phyloP scores from a whole-genome alignment of 2,329 filamentous ascomycete species.

The Xylogone sp. region DNA sequence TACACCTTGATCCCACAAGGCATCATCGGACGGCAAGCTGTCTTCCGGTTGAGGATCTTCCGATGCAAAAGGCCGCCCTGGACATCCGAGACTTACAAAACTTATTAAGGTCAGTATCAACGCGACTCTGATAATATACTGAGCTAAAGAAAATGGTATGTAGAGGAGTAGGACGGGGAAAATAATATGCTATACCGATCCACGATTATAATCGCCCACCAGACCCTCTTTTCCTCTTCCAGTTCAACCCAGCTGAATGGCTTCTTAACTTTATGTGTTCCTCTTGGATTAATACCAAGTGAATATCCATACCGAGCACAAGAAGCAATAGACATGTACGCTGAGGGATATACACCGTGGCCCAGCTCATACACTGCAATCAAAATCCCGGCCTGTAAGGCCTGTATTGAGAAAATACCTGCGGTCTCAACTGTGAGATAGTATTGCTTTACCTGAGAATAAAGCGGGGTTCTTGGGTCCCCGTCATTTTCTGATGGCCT shows the following conservation, averaged over 20 bases:
- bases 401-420: slow-evolving; percentile 21
- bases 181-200: slow-evolving; percentile 28
- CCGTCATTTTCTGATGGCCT: too few relatives aligned
- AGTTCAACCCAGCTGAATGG: slow-evolving; percentile 38
- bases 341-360: slow-evolving; percentile 33
- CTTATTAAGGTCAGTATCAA: slow-evolving; percentile 6
- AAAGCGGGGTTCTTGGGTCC: slow-evolving; percentile 15
- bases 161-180: slow-evolving; percentile 6
- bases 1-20: slow-evolving; percentile 30
- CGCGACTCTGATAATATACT: too few relatives aligned
- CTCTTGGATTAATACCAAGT: too few relatives aligned
- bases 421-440: slow-evolving; percentile 19
- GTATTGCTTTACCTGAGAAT: slow-evolving; percentile 24
- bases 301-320: too few relatives aligned
- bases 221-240: slow-evolving; percentile 39
- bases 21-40: slow-evolving; percentile 21
- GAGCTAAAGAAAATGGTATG: background rate
- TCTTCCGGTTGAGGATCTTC: slow-evolving; percentile 7
- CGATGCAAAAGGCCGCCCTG: slow-evolving; percentile 3
- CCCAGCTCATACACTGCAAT: slow-evolving; percentile 30
- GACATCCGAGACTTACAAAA: slow-evolving; percentile 11
- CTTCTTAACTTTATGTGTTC: background rate
- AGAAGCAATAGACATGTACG: slow-evolving; percentile 23
- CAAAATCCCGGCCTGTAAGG: slow-evolving; percentile 28
- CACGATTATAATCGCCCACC: slow-evolving; percentile 42